Base-by-base conservation (phyloP, 257 asterid species). In the Nicotiana obtusifolia region DNA sequence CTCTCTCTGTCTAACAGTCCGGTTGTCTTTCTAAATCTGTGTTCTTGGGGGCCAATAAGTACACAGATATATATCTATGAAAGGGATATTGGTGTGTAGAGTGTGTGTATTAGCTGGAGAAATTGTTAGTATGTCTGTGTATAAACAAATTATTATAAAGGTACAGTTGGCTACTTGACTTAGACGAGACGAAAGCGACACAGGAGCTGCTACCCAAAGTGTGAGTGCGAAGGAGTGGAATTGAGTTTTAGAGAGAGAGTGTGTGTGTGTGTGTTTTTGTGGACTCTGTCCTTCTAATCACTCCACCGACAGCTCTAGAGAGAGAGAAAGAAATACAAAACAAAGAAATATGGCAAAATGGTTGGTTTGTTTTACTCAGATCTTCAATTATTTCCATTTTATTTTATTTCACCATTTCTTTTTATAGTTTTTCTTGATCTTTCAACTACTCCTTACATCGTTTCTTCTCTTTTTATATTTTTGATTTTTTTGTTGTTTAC, bases 141-240 rank as follows among this genome's bases (percentile, higher is more conserved):
- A 44, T 11, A 24, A 78, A 64, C 6, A 35, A 78, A 78, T 33
- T n/a, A 31, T 59, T 59, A 60, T 37, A 44, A 56, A 59, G 20
- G 47, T 41, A 41, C 47, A 41, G 47, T 41, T 41, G 41, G 19
- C 4, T 54, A 77, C 69, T 80, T 83, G 78, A 86, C 86, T 86
- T 88, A 88, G 78, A 64, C 83, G 75, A n/a, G 89, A 91, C 90
- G 95, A 91, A 89, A 87, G 86, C 81, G 90, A 92, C 90, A 83
- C 81, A 24, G 68, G 84, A 88, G 91, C 93, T 88, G 83, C 84
- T 65, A 16, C 14, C 30, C 76, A 26, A 78, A 52, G 85, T 76
- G 71, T 24, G 53, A 61, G 80, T 75, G 83, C 59, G 62, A 20
- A 30, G 20, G 66, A 80, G 80, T 84, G 87, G 82, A 89, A 87